Conservation (phyloP, 106 monocot genomes). For the Vanilla planifolia region DNA sequence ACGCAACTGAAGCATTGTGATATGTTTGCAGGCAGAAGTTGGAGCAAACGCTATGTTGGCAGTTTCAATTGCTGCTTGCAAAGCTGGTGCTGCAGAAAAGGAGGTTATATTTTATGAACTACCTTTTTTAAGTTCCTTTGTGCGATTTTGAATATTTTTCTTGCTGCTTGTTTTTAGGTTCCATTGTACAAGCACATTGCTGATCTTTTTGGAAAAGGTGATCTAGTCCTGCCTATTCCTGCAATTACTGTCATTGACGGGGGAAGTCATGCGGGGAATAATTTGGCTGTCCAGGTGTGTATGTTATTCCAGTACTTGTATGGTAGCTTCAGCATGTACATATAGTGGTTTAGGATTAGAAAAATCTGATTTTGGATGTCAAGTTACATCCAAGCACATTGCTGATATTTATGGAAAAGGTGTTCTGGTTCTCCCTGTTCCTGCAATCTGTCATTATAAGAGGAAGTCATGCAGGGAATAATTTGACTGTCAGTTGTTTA, state of each 20-base stretch:
- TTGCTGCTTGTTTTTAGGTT: constrained; percentile 40
- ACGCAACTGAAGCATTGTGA: background rate
- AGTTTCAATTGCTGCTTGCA: constrained; percentile 98
- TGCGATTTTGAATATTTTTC: constrained; percentile 1
- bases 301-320: constrained; percentile 35
- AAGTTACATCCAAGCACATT: constrained; percentile 95
- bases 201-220: constrained; percentile 87
- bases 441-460: constrained; percentile 83
- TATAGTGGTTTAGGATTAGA: constrained; percentile 3
- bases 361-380: too few species aligned
- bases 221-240: constrained; percentile 77
- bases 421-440: constrained; percentile 72
- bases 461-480: constrained; percentile 90
- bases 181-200: constrained; percentile 88
- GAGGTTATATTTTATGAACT: constrained; percentile 34
- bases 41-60: constrained; percentile 96
- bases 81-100: constrained; percentile 99
- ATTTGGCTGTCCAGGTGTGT: constrained; percentile 73
- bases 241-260: constrained; percentile 80
- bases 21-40: constrained; percentile 55
- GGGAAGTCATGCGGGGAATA: constrained; percentile 90
- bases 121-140: constrained; percentile 1
- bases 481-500: constrained; percentile 54
- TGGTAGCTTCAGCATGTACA: too few species aligned
- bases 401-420: constrained; percentile 89